These are phyloP conservation scores for Trametes punicea DNA, from an alignment of 768 basidiomycete species.

Conservation along the genomic window DNA sequence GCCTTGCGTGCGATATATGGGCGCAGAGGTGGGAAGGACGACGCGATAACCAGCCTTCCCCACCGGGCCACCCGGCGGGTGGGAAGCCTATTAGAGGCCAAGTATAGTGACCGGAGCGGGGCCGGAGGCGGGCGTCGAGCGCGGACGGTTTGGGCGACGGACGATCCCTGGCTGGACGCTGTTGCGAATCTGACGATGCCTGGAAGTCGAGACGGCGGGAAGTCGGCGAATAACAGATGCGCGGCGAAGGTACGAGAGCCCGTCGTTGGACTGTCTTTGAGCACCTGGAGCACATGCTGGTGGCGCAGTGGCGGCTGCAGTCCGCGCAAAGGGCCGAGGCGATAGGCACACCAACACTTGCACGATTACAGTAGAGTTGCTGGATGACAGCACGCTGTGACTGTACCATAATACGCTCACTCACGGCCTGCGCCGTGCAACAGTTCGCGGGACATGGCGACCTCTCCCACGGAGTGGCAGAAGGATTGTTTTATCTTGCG, in stretches of 20 bases:
- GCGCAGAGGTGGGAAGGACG: background rate
- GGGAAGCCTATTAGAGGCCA: constrained; percentile 6
- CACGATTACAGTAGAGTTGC: too few relatives aligned
- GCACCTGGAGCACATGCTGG: constrained; percentile 14
- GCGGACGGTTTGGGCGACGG: background rate
- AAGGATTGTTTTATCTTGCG: constrained; percentile 10
- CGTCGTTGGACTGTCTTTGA: too few relatives aligned
- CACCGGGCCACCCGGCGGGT: background rate
- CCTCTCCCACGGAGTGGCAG: constrained; percentile 9
- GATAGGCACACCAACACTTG: background rate
- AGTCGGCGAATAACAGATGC: constrained; percentile 14
- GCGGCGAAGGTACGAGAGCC: background rate
- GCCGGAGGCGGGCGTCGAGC: background rate
- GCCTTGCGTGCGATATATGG: background rate
- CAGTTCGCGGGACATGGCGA: background rate
- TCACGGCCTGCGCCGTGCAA: background rate
- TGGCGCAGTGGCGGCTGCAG: constrained; percentile 15
- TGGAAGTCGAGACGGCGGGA: constrained; percentile 1
- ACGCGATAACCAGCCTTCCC: background rate
- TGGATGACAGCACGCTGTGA: background rate
- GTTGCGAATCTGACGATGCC: background rate
- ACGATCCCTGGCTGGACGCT: constrained; percentile 1
- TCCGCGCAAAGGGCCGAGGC: background rate
- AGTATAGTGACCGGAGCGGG: constrained; percentile 12
- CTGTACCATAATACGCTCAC: background rate